Base-by-base conservation (phyloP, 1,284 basidiomycete genomes). In the Omphalotus olearius region DNA sequence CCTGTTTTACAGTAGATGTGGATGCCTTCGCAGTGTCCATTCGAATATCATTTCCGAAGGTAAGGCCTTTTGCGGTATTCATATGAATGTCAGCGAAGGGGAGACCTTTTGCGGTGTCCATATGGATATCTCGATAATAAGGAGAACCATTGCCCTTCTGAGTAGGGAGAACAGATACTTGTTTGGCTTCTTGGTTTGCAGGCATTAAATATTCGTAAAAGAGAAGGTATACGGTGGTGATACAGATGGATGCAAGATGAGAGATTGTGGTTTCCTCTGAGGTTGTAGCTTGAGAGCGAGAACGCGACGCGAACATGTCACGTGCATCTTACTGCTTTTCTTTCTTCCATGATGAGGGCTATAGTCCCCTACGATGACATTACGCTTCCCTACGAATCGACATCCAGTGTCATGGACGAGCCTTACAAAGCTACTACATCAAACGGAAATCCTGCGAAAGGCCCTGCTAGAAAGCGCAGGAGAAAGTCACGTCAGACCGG, bases 31-130 rank as follows among this genome's bases (percentile, higher is more conserved):
- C 78, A 6, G 84, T 86, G 36, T 85, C 76, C 86, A 89, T 89
- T 54, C 68, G 69, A 60, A 88, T 74, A 64, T 89, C 85, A 56
- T 75, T 67, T 54, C 55, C 63, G 51, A 69, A 57, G 40, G 70
- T 56, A 33, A 75, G 64, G 30, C 73, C 76, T 64, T 78, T 85
- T 11, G 84, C 80, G 0, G 85, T 88, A 38, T 69, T 69, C 86
- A 88, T 88, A 53, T 75, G 79, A 47, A 87, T 72, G 59, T 88
- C 85, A 35, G 70, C 69, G 16, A 66, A 63, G 7, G 71, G 64
- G 14, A 72, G 46, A 17, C 77, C 80, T 64, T 79, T 85, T 10
- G 85, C 79, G 0, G 85, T 87, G 55, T 85, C 79, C 86, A 89
- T 88, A 60, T 80, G 80, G 14, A 87, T 70, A 63, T 88, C 84